Percentiles rank a stretch among this genome's conserved stretches.
These are phyloP conservation scores for Dictyophora rubrovolvata DNA, from an alignment of 768 basidiomycete species.

Conservation along the genomic window DNA sequence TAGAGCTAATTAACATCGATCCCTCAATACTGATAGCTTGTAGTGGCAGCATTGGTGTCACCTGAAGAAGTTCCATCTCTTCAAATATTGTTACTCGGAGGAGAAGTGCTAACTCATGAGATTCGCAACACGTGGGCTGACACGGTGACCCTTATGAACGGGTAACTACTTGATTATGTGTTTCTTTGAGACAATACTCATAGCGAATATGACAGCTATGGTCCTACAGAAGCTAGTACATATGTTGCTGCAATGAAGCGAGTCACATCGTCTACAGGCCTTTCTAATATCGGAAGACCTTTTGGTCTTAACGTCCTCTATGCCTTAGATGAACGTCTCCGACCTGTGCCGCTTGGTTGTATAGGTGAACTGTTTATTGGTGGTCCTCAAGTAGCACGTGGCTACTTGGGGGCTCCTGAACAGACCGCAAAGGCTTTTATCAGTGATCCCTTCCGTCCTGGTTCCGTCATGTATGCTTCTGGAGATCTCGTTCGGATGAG, in stretches of 20 bases:
- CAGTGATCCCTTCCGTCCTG: background rate
- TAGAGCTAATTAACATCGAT: too few species aligned
- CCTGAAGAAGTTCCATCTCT: background rate
- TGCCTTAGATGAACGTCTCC: background rate
- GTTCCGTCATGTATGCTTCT: background rate
- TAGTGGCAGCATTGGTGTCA: background rate
- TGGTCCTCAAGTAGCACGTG: background rate
- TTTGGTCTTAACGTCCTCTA: background rate
- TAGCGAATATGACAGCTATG: too few species aligned
- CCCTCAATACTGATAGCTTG: too few species aligned
- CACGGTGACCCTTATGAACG: too few species aligned
- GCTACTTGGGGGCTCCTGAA: background rate
- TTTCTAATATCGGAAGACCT: background rate
- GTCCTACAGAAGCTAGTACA: too few species aligned
- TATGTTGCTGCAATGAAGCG: too few species aligned
- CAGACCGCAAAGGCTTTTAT: background rate
- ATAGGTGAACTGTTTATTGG: too few species aligned
- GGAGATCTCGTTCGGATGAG: background rate
- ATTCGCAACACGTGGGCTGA: background rate
- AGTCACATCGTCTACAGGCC: background rate
- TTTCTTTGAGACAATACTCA: too few species aligned
- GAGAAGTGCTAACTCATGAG: background rate
- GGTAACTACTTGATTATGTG: too few species aligned
- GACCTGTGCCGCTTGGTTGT: too few species aligned
- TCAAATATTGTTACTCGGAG: background rate